Evolutionary conservation across 2,329 filamentous ascomycete genomes (phyloP).

Genomic region (Cryoendolithus antarcticus): DNA sequence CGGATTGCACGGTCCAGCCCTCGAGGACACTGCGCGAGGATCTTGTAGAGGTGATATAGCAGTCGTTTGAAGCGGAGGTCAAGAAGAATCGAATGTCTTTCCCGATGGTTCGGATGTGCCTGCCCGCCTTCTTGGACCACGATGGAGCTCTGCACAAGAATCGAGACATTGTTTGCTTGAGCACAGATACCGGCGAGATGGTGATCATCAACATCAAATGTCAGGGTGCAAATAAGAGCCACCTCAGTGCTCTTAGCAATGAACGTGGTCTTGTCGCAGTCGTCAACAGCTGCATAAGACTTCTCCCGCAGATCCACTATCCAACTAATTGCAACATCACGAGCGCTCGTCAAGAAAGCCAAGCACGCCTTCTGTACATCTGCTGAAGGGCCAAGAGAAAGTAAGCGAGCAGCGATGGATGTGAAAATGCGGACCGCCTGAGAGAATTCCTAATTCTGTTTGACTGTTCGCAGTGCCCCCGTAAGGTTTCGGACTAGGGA

Average conservation of each 20-base stretch:
- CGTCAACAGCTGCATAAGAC: constrained; percentile 27
- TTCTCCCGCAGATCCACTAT: constrained; percentile 35
- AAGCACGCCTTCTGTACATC: constrained; percentile 4
- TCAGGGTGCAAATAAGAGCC: constrained; percentile 43
- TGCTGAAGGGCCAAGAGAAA: constrained; percentile 11
- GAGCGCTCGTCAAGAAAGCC: constrained; percentile 26
- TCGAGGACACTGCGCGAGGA: constrained; percentile 2
- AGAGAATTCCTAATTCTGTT: constrained; percentile 18
- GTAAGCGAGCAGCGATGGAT: constrained; percentile 11
- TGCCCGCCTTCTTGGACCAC: constrained; percentile 10
- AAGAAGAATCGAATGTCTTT: not conserved
- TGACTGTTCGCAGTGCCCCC: constrained; percentile 9
- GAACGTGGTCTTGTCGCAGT: constrained; percentile 16
- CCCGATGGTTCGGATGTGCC: not conserved
- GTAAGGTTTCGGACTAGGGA: constrained; percentile 7
- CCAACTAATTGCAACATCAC: constrained; percentile 39
- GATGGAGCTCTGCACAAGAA: constrained; percentile 12
- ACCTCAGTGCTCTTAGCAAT: constrained; percentile 36
- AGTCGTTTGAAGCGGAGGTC: constrained; percentile 8
- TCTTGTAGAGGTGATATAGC: constrained; percentile 8
- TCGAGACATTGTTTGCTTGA: constrained; percentile 6
- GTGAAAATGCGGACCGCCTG: constrained; percentile 12
- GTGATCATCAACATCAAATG: constrained; percentile 25
- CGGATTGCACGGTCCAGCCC: constrained; percentile 11
- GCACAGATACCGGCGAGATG: constrained; percentile 9